Evolutionary conservation across 805 yeast genomes (phyloP), one percentile per base, ranked within the genome.

Genomic region (Cyberlindnera saturnus): DNA sequence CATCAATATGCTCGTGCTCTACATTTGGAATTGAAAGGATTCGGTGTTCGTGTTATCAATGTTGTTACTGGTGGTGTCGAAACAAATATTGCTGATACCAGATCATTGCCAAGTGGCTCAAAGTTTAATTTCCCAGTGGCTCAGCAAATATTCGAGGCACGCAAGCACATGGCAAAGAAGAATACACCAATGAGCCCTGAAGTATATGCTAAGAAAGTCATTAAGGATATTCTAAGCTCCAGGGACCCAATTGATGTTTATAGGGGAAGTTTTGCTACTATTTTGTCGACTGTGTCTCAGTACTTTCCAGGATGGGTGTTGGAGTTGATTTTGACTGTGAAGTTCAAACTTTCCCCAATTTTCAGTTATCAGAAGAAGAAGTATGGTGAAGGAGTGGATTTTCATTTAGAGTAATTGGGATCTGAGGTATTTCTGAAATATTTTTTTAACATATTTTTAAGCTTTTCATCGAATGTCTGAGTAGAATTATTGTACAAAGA

Each of bases 31-130:
- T 59, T 86, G 73, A 75, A 76, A 57, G 84, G 87, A 4, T 81
- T 83, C 53, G 84, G 74, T 14, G 91, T 86, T 5, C 69, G 77
- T 39, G 91, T 86, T 0, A 67, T 82, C 46, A 81, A 82, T 52
- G 70, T 81, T 11, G 63, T 83, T 34, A 85, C 93, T 8, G 95
- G 95, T 28, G 91, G 86, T 32, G 93, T 86, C 28, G 64, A 66
- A 18, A 82, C 93, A 0, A 70, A 79, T 44, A 82, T 86, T 52
- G 85, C 80, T 0, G 91, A 85, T 52, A 75, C 67, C 3, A 69
- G 87, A 50, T 72, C 77, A 1, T 59, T 83, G 31, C 83, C 86
- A 3, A 61, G 60, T n/a, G 62, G 56, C 20, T 82, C 90, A 0
- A 55, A 77, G 36, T 83, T 69, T 56, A 66, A 74, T 45, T 63